Evolutionary conservation across 306 rosid species (phyloP), one percentile per base, ranked within the genome.

Genomic region (Quercus variabilis): DNA sequence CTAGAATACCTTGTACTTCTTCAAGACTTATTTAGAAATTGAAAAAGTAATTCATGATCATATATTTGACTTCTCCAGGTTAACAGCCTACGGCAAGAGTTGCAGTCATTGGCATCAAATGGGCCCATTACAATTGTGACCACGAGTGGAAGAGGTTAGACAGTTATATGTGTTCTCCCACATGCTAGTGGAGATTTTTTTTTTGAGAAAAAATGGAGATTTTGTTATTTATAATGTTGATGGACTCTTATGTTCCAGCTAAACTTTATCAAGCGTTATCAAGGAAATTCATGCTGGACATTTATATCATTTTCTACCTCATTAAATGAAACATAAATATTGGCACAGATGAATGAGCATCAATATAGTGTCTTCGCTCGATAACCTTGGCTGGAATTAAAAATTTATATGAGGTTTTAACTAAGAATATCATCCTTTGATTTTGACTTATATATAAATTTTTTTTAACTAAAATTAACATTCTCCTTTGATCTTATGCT

Each of bases 101-200:
- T 96, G 73, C 87, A 88, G 70, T 57, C 81, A 58, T 80, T 91
- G 73, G 83, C 88, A 56, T 82, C 90, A 77, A 89, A 81, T 77
- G 75, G 88, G 74, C 74, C 93, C 2, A 82, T 90, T 79, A 88
- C 91, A 41, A 91, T 96, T 82, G 91, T 93, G 64, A 89, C 89
- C 69, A 58, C 89, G 0, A 83, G 87, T 75, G 92, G 90, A 83
- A 18, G 90, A 90, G 98, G 97, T 93, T 79, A 43, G 49, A 41
- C 3, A 13, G 43, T 78, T 82, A 72, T 33, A 46, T 75, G 60
- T 69, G 65, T 82, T 80, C 80, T 69, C 74, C 57, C 68, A 26
- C 63, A 33, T 46, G 26, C 64, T 52, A 28, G 75, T 64, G 70
- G 67, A 33, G 30, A 55, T 6, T 76, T 35, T 35, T 1, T 35